Evolutionary conservation across 495 filamentous ascomycete genomes (phyloP), one percentile per base, ranked within the genome.

Genomic region (Entonaema liquescens): DNA sequence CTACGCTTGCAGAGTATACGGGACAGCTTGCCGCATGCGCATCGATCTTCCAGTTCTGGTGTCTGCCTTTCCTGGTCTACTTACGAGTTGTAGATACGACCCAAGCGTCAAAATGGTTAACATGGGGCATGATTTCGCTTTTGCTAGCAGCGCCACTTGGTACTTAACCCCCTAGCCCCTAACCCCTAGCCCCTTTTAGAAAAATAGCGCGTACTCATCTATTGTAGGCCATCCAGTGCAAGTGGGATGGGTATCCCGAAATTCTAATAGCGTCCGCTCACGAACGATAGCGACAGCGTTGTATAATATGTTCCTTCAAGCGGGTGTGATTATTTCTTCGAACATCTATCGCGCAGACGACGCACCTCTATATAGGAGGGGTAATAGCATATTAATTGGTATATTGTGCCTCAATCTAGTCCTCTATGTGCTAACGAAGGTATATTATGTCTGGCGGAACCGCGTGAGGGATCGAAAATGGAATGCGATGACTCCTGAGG

Each of bases 221-320:
- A n/a, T 11, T 62, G 9, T 33, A 81, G 81, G 78, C 21, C 86
- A 84, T 61, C 87, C 90, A 0, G 88, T 92, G 23, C 78, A 92
- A 59, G 90, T 91, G 2, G 89, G 85, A 9, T 89, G 89, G 82
- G 88, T 88, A 19, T 88, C 87, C 0, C 77, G 86, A 7, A 90
- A 91, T 72, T 83, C 89, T 0, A 89, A 89, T 12, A 84, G 86
- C 0, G 90, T 92, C 12, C 79, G 89, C 1, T 91, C 90, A 0
- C 75, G 91, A 3, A 88, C 90, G 4, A 87, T 93, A 17, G 85
- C 84, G 3, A 85, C 86, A 0, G 84, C 84, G 0, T 67, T 92
- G 13, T 94, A 94, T 76, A 93, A 93, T 74, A 93, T 94, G 90
- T 83, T 79, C 40, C 89, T 93, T 1, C 91, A 94, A 74, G 81